Evolutionary conservation across 805 yeast genomes (phyloP).

Genomic region (Barnettozyma vustinii): DNA sequence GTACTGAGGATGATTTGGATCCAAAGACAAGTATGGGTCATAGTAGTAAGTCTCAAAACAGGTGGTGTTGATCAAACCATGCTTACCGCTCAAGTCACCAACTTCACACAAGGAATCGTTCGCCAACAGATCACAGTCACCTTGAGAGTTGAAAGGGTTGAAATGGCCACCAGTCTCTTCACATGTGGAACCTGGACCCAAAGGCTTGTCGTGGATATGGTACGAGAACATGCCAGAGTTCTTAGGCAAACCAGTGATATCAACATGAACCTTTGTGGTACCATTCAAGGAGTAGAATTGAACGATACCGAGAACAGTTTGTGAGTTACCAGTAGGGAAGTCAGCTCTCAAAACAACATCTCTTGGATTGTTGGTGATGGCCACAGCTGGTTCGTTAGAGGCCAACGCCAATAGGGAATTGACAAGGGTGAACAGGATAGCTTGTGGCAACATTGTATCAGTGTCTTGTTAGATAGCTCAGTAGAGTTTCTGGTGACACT

Average conservation of each 20-base stretch:
- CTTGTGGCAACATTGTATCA: constrained; percentile 12
- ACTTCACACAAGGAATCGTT: constrained; percentile 58
- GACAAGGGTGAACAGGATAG: constrained; percentile 9
- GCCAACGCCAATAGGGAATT: constrained; percentile 10
- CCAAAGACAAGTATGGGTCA: constrained; percentile 63
- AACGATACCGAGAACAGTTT: constrained; percentile 44
- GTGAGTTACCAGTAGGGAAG: constrained; percentile 26
- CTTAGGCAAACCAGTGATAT: constrained; percentile 62
- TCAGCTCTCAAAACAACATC: constrained; percentile 28
- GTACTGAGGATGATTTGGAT: constrained; percentile 48
- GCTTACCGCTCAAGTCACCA: constrained; percentile 76
- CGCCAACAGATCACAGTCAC: constrained; percentile 44
- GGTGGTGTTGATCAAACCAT: constrained; percentile 66
- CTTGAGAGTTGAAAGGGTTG: constrained; percentile 56
- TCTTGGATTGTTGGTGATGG: constrained; percentile 17
- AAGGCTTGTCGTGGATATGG: constrained; percentile 58
- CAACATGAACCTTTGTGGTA: constrained; percentile 60
- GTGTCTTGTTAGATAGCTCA: not conserved
- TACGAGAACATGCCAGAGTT: constrained; percentile 64
- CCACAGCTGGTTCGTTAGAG: constrained; percentile 11
- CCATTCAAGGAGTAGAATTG: constrained; percentile 58
- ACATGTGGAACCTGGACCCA: constrained; percentile 47
- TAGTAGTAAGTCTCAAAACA: constrained; percentile 58
- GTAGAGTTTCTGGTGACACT: not conserved
- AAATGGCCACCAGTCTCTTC: constrained; percentile 52